Conservation (phyloP, 441 rosid species). For the Pelargonium australe region DNA sequence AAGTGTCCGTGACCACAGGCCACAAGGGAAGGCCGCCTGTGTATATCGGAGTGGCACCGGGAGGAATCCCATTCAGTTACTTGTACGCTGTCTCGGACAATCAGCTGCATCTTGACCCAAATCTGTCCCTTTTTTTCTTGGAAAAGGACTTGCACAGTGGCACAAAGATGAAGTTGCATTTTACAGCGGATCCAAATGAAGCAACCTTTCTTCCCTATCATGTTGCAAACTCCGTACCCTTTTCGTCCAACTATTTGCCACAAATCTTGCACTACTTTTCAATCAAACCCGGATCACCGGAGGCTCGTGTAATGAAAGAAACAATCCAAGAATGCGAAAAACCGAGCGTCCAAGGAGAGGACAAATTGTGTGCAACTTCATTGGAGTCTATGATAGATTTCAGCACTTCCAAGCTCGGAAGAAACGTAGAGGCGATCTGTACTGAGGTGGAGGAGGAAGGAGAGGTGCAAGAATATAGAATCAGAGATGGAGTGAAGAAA, state of each 20-base stretch:
- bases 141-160: conserved; percentile 55
- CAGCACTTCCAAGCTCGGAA: conserved; percentile 49
- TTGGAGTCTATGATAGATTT: conserved; percentile 75
- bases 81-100: too few relatives aligned
- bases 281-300: conserved; percentile 41
- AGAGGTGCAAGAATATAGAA: conserved; percentile 32
- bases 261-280: conserved; percentile 41
- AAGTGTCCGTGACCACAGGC: conserved; percentile 46
- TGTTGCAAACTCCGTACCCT: conserved; percentile 46
- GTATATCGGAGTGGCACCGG: too few relatives aligned
- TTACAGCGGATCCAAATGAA: conserved; percentile 33
- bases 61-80: too few relatives aligned
- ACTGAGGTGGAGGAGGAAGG: conserved; percentile 46
- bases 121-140: conserved; percentile 51
- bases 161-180: conserved; percentile 43
- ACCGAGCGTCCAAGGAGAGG: conserved; percentile 52
- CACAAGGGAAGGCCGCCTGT: conserved; percentile 18
- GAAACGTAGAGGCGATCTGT: conserved; percentile 39
- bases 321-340: conserved; percentile 67
- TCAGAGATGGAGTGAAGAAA: conserved; percentile 32
- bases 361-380: conserved; percentile 66
- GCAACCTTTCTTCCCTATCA: conserved; percentile 52
- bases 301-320: conserved; percentile 51
- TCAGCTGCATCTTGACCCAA: too few relatives aligned
- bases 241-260: conserved; percentile 50